Percentiles rank a stretch among this genome's conserved stretches.
Conservation (phyloP, 2,329 filamentous ascomycete genomes). For the Fusarium ambrosium region DNA sequence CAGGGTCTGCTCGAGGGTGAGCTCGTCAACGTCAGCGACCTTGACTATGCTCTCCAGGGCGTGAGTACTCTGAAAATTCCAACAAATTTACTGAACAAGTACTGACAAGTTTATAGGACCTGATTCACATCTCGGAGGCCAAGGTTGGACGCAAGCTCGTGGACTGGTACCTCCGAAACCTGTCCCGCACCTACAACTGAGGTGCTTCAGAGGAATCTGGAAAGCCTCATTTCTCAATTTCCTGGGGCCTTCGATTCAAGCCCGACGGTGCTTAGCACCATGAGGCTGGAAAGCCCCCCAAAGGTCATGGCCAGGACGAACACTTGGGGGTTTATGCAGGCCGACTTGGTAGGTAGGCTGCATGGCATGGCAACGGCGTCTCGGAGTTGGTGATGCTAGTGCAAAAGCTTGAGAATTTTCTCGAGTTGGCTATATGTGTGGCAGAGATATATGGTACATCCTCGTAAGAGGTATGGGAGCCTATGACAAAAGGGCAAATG, state of each 20-base stretch:
- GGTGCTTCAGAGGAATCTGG: slow-evolving; percentile 40
- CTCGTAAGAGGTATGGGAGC: slow-evolving; percentile 43
- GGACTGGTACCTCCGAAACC: slow-evolving; percentile 98
- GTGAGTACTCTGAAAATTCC: slow-evolving; percentile 65
- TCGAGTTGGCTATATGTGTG: slow-evolving; percentile 47
- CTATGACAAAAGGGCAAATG: slow-evolving; percentile 39
- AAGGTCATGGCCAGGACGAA: slow-evolving; percentile 39
- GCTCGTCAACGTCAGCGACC: slow-evolving; percentile 90
- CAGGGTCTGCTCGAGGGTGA: slow-evolving; percentile 93
- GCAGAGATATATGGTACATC: slow-evolving; percentile 44
- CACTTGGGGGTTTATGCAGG: slow-evolving; percentile 48
- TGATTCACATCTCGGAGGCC: slow-evolving; percentile 98
- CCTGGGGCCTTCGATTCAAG: slow-evolving; percentile 31
- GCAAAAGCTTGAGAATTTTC: slow-evolving; percentile 49
- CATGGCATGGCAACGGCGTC: slow-evolving; percentile 57
- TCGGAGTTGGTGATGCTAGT: slow-evolving; percentile 57
- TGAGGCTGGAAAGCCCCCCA: slow-evolving; percentile 23
- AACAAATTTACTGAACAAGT: background rate
- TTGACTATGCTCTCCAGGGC: slow-evolving; percentile 97
- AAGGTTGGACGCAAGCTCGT: slow-evolving; percentile 98
- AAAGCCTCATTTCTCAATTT: slow-evolving; percentile 44
- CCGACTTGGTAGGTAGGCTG: slow-evolving; percentile 53
- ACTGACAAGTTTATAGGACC: slow-evolving; percentile 69
- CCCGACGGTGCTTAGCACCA: slow-evolving; percentile 10
- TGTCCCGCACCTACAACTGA: slow-evolving; percentile 89